phyloP scores from a whole-genome alignment of 2,329 filamentous ascomycete species.

The Akanthomyces uredinophilus region DNA sequence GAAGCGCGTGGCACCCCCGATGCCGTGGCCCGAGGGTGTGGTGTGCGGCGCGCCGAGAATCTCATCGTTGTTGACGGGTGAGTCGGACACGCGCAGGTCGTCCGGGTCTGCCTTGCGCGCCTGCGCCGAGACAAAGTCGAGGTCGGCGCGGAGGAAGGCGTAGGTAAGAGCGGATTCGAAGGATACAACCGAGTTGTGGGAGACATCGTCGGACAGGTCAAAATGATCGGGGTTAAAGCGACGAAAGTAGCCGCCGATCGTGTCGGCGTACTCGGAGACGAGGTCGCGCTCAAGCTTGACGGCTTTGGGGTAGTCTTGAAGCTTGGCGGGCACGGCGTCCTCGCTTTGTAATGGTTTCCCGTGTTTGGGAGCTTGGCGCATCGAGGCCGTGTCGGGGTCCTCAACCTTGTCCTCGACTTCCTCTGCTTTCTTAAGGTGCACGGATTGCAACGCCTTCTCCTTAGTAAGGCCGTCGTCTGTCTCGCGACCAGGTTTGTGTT shows the following conservation, averaged over 20 bases:
- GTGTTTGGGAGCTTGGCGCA: constrained; percentile 32
- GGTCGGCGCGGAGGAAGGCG: constrained; percentile 86
- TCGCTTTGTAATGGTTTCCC: constrained; percentile 33
- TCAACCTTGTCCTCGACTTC: constrained; percentile 36
- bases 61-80: constrained; percentile 78
- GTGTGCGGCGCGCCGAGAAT: constrained; percentile 61
- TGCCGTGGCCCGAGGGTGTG: constrained; percentile 53
- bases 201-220: constrained; percentile 31
- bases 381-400: constrained; percentile 30
- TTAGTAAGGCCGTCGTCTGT: constrained; percentile 29
- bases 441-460: constrained; percentile 26
- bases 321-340: constrained; percentile 43
- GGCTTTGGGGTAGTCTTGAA: constrained; percentile 55
- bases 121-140: constrained; percentile 90
- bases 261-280: constrained; percentile 71
- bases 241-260: constrained; percentile 90
- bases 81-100: constrained; percentile 65
- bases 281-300: constrained; percentile 65
- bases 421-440: constrained; percentile 47
- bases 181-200: constrained; percentile 42
- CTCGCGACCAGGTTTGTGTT: constrained; percentile 30
- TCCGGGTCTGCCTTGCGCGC: constrained; percentile 72
- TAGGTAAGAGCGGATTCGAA: constrained; percentile 81
- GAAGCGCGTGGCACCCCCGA: constrained; percentile 74
- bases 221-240: constrained; percentile 84